phyloP scores from a whole-genome alignment of 768 basidiomycete species.

The Boletellus emodensis region DNA sequence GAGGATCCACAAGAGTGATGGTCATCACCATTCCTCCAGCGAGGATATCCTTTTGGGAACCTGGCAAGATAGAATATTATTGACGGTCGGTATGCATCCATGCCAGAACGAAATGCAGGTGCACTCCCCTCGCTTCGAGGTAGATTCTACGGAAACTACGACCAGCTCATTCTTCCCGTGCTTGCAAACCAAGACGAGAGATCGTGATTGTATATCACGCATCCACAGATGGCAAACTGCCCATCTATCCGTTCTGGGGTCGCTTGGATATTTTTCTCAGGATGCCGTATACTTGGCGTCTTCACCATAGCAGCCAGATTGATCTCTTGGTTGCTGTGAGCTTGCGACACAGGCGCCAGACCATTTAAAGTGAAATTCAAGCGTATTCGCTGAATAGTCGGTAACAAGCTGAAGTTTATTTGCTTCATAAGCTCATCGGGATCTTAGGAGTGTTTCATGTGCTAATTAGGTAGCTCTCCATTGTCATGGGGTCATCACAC shows the following conservation, averaged over 20 bases:
- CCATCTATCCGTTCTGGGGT: slow-evolving; percentile 25
- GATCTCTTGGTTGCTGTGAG: slow-evolving; percentile 29
- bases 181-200: slow-evolving; percentile 11
- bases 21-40: slow-evolving; percentile 16
- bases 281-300: not conserved
- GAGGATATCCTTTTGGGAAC: slow-evolving; percentile 21
- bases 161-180: slow-evolving; percentile 7
- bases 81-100: slow-evolving; percentile 13
- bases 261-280: not conserved
- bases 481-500: no score
- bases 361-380: slow-evolving; percentile 6
- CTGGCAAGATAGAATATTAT: slow-evolving; percentile 18
- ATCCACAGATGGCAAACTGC: slow-evolving; percentile 27
- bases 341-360: slow-evolving; percentile 22
- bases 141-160: not conserved
- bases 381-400: no score
- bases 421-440: not conserved
- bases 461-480: no score
- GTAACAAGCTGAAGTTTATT: not conserved
- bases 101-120: slow-evolving; percentile 27
- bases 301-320: slow-evolving; percentile 13
- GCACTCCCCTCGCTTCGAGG: not conserved
- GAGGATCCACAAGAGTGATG: slow-evolving; percentile 4
- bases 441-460: no score
- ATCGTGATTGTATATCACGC: slow-evolving; percentile 14